phyloP scores from a whole-genome alignment of 768 basidiomycete species.

The Termitomyces bulborhizus region DNA sequence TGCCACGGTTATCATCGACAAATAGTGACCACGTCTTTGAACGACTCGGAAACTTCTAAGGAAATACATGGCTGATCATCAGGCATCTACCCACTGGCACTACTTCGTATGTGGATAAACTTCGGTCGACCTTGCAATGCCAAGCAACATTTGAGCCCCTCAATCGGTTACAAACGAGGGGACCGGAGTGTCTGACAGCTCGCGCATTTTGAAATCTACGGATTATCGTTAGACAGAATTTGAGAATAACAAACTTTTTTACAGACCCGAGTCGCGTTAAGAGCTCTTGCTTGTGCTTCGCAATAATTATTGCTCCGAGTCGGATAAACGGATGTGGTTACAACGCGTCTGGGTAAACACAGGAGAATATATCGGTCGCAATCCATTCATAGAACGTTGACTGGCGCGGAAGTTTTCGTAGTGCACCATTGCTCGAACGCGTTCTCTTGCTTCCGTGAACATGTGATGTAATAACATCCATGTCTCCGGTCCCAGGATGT shows the following conservation, averaged over 20 bases:
- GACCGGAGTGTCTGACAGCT: not conserved
- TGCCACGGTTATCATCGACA: not conserved
- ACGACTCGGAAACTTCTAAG: not conserved
- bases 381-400: not conserved
- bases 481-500: slow-evolving; percentile 15
- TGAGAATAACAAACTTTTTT: not conserved
- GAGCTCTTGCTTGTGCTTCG: not conserved
- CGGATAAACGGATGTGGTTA: slow-evolving; percentile 8
- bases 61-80: not conserved
- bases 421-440: not conserved
- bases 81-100: not conserved
- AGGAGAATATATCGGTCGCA: slow-evolving; percentile 9
- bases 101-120: slow-evolving; percentile 10
- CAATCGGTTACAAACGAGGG: not conserved
- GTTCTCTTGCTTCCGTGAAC: not conserved
- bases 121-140: slow-evolving; percentile 9
- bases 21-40: not conserved
- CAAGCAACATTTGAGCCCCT: not conserved
- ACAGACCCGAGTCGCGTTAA: not conserved
- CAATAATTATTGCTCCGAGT: not conserved
- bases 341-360: slow-evolving; percentile 6
- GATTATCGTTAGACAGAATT: not conserved
- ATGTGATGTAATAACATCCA: slow-evolving; percentile 12
- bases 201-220: not conserved
- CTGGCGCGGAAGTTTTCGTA: not conserved